Evolutionary conservation across 805 yeast species (phyloP), one percentile per base, ranked within the genome.

Genomic region (Metschnikowia henanensis): DNA sequence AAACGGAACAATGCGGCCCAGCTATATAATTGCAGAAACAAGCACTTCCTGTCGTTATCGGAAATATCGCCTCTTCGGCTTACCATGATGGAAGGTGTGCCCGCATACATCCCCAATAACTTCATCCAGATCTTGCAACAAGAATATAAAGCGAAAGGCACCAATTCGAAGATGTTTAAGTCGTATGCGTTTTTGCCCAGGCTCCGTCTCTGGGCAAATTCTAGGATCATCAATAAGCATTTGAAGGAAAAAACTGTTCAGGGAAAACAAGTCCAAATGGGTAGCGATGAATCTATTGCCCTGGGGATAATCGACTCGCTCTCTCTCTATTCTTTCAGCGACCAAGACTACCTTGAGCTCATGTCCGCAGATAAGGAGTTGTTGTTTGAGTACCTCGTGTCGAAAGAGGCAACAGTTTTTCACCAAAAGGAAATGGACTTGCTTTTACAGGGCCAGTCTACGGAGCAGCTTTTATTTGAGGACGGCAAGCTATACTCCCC

Each of bases 31-130:
- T 70, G 75, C 57, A 50, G 68, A 32, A 70, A 70, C 51, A 58
- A 60, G 45, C 75, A 70, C 50, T 70, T 68, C 40, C 39, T 55
- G 22, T 41, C 51, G 22, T 51, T 66, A 17, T 31, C 41, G 7
- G 77, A 74, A 45, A 51, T 76, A 25, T 63, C 68, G 37, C 79
- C 79, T 19, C 52, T 76, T 34, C 56, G 69, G 39, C 65, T 66
- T 50, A 66, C 78, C 0, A 45, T 59, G 25, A 66, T 71, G 42
- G 80, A 76, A 55, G 80, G 79, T 29, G 73, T 78, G 9, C 71
- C 76, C 20, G 77, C 81, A 3, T 73, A 80, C 46, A 64, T 83
- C 10, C 89, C 89, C 1, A 57, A 66, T 29, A 64, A 72, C 34
- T 72, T 62, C 50, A 51, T 68, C 13, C 52, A 58, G 2, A 60